These are phyloP conservation scores for Hypoxylon fuscum DNA, from an alignment of 495 filamentous ascomycete genomes.

Conservation along the genomic window DNA sequence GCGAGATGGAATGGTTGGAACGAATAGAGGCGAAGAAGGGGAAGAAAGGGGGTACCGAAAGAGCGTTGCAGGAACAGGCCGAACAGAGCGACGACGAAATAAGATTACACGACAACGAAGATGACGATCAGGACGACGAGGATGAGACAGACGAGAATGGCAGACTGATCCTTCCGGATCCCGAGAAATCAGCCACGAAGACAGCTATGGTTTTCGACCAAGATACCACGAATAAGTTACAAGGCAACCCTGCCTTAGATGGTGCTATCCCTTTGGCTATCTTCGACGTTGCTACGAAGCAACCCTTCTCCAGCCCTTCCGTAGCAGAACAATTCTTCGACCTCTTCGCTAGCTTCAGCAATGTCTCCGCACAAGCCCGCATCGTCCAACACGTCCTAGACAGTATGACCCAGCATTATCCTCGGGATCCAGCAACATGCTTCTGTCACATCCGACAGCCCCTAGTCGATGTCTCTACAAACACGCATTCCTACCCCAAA, in stretches of 20 bases:
- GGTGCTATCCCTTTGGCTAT: conserved; percentile 93
- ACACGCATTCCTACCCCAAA: conserved; percentile 75
- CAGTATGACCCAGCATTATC: conserved; percentile 65
- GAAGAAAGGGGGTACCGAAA: conserved; percentile 63
- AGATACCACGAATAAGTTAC: conserved; percentile 65
- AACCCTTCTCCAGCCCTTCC: conserved; percentile 69
- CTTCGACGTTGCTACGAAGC: conserved; percentile 85
- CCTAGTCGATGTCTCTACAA: conserved; percentile 68
- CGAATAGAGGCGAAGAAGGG: conserved; percentile 79
- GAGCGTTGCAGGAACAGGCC: conserved; percentile 52
- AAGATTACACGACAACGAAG: conserved; percentile 43
- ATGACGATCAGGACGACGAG: conserved; percentile 53
- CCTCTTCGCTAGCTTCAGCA: conserved; percentile 73
- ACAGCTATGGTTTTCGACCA: conserved; percentile 69
- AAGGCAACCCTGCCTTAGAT: conserved; percentile 80
- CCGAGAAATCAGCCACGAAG: conserved; percentile 44
- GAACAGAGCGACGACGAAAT: conserved; percentile 56
- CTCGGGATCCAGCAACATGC: conserved; percentile 65
- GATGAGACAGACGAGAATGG: conserved; percentile 34
- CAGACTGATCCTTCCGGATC: conserved; percentile 53
- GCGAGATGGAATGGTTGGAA: conserved; percentile 90
- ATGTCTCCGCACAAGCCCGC: conserved; percentile 68
- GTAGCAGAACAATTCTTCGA: conserved; percentile 82
- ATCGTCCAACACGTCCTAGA: conserved; percentile 82
- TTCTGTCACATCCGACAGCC: conserved; percentile 77